Conservation (phyloP, 441 rosid genomes). For the Corymbia citriodora region DNA sequence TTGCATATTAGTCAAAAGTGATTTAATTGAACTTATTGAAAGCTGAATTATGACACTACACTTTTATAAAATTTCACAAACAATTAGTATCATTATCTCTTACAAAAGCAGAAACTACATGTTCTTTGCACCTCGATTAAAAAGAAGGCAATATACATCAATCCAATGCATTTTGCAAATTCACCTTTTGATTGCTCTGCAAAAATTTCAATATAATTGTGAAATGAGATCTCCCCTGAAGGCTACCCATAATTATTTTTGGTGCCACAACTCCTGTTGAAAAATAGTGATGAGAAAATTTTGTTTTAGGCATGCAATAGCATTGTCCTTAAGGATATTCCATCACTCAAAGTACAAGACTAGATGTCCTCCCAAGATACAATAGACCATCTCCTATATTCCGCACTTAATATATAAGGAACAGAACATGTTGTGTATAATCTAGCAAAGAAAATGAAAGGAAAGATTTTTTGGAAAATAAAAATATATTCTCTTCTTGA, state of each 20-base stretch:
- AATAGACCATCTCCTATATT: too few species aligned
- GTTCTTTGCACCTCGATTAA: neutral
- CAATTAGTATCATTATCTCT: neutral
- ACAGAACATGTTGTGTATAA: too few species aligned
- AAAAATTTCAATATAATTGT: accelerated
- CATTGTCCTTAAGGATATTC: too few species aligned
- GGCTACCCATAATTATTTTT: neutral
- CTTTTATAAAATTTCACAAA: neutral
- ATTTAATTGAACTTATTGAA: neutral
- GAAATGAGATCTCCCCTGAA: neutral
- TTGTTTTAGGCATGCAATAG: too few species aligned
- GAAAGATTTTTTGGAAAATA: too few species aligned
- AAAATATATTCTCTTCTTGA: too few species aligned
- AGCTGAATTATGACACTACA: neutral
- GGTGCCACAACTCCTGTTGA: neutral
- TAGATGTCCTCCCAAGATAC: too few species aligned
- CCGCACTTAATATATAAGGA: too few species aligned
- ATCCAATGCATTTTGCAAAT: neutral
- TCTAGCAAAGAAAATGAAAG: too few species aligned
- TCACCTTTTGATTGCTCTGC: neutral
- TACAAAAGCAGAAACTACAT: neutral
- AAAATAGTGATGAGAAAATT: too few species aligned
- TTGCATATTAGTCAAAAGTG: neutral
- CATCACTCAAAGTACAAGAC: too few species aligned
- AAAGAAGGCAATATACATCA: neutral